Evolutionary conservation across 208 protist species (phyloP), one percentile per base, ranked within the genome.

Genomic region (Trypanosoma scelopori): DNA sequence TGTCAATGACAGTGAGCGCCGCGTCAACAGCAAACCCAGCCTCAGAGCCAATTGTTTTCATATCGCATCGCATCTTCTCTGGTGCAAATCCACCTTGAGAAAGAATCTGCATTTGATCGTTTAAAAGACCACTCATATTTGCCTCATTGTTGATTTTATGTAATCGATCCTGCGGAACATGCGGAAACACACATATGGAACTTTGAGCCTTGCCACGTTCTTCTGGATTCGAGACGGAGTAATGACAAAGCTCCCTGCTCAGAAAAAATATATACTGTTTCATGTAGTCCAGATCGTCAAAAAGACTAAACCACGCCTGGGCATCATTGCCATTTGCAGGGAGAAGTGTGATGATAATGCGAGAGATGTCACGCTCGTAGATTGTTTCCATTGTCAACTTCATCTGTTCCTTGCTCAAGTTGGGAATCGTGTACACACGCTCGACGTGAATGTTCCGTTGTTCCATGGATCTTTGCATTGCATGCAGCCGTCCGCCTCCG

Each of bases 211-310:
- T 84, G 25, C 73, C 59, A 12, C 89, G 79, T 23, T 70, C 63
- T 16, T 60, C 23, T 4, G 73, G 73, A 23, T 82, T 51, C 15
- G 68, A 59, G 27, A 45, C 72, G 2, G 75, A 65, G 60, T 87
- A 82, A 35, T 76, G 72, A 71, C 89, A 95, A 47, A 95, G 70
- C n/a, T 83, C 70, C 5, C 56, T 52, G 35, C 80, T 78, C 15
- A 93, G 59, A 46, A 95, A 75, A 53, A 92, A 90, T 46, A 95
- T 71, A 70, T 95, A 93, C 47, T 93, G 71, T 18, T 81, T 64
- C 75, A 93, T 82, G 64, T 83, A 90, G 23, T 63, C 6, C 11
- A 91, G 69, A 27, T 67, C 41, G 37, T 82, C 74, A 35, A 74
- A 67, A 25, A 93, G 51, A 43, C 67, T 69, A 66, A 93, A 95